Percentiles rank a stretch among this genome's conserved stretches.
Evolutionary conservation across 2,329 filamentous ascomycete genomes (phyloP).

Genomic region (Blumeria graminis): DNA sequence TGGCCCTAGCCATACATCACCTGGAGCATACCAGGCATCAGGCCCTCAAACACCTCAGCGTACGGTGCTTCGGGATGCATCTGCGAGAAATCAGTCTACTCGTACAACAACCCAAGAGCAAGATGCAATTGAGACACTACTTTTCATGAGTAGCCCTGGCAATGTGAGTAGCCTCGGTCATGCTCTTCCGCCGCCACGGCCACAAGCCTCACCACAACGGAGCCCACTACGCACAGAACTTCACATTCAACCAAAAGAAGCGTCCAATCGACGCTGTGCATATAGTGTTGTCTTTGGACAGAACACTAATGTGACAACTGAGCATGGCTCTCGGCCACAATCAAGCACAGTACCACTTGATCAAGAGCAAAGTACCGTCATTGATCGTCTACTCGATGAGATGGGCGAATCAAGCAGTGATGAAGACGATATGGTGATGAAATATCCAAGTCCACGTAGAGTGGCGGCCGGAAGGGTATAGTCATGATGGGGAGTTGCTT

Average conservation of each 20-base stretch:
- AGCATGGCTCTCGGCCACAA: neutral
- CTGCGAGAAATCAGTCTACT: slow-evolving; percentile 30
- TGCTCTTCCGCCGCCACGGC: slow-evolving; percentile 21
- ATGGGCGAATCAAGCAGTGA: slow-evolving; percentile 15
- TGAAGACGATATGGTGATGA: slow-evolving; percentile 13
- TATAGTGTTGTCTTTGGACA: neutral
- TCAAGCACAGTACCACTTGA: slow-evolving; percentile 2
- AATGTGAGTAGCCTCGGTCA: slow-evolving; percentile 36
- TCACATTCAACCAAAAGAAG: slow-evolving; percentile 5
- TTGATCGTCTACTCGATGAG: slow-evolving; percentile 15
- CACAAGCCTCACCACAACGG: slow-evolving; percentile 11
- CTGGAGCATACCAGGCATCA: slow-evolving; percentile 8
- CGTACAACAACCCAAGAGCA: slow-evolving; percentile 50
- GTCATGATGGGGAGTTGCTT: neutral
- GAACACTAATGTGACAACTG: neutral
- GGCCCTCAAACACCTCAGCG: slow-evolving; percentile 13
- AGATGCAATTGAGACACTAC: slow-evolving; percentile 54
- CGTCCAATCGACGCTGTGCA: slow-evolving; percentile 3
- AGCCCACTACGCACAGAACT: slow-evolving; percentile 15
- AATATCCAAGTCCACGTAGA: slow-evolving; percentile 10
- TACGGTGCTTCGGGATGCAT: slow-evolving; percentile 7
- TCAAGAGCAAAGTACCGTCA: slow-evolving; percentile 7
- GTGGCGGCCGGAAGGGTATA: slow-evolving; percentile 9
- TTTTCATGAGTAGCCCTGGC: slow-evolving; percentile 62
- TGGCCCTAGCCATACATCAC: slow-evolving; percentile 11